These are phyloP conservation scores for Vairimorpha necatrix DNA, from an alignment of 371 early-diverging fungal species.

Conservation along the genomic window DNA sequence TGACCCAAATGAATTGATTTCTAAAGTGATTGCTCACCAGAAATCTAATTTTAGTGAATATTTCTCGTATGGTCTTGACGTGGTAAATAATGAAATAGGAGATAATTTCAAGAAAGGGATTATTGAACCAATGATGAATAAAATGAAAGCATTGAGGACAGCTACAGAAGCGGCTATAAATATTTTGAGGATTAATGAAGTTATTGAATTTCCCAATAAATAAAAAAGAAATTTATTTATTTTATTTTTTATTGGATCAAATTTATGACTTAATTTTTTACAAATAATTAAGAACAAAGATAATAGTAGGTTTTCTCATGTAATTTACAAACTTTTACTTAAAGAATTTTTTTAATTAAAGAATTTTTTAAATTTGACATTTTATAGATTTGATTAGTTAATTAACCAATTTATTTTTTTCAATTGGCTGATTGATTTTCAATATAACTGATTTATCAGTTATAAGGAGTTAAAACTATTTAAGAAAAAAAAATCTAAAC, in stretches of 20 bases:
- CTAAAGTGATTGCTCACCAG: constrained; percentile 66
- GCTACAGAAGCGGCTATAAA: constrained; percentile 99
- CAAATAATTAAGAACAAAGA: background rate
- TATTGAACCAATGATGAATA: constrained; percentile 95
- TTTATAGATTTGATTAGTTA: background rate
- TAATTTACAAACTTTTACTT: no score
- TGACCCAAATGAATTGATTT: constrained; percentile 87
- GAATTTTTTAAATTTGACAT: no score
- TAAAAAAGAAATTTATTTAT: constrained; percentile 23
- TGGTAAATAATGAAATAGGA: constrained; percentile 81
- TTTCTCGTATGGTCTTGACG: constrained; percentile 74
- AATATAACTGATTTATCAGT: background rate
- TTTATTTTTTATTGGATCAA: background rate
- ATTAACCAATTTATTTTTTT: background rate
- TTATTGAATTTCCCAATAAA: constrained; percentile 57
- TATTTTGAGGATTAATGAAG: constrained; percentile 84
- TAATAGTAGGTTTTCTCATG: background rate
- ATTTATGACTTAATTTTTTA: background rate
- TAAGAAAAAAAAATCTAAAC: no score
- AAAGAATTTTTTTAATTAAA: no score
- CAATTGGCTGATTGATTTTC: background rate
- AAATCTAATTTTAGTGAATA: constrained; percentile 64
- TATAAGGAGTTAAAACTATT: background rate
- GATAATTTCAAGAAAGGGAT: constrained; percentile 92
- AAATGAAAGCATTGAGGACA: constrained; percentile 91